phyloP scores from a whole-genome alignment of 139 green algal species.

The Chlamydomonas schloesseri region DNA sequence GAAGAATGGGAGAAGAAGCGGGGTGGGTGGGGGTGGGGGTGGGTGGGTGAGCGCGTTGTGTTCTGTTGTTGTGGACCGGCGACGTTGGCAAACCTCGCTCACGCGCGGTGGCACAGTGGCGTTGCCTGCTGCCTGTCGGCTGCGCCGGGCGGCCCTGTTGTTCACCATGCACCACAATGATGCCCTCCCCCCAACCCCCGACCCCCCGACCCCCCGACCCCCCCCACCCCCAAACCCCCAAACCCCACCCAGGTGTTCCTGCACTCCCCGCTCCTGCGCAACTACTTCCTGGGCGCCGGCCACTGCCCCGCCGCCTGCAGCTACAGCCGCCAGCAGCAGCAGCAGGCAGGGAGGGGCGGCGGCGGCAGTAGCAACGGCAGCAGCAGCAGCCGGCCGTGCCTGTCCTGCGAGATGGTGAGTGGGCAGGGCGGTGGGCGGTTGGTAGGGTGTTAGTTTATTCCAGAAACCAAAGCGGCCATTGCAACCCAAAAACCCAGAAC shows the following conservation, averaged over 20 bases:
- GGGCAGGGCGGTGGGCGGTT: background rate
- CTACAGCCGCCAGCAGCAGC: background rate
- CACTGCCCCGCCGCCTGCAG: constrained; percentile 69
- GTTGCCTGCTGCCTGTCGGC: too few species aligned
- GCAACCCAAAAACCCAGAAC: too few species aligned
- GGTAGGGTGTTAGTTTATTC: too few species aligned
- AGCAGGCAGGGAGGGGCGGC: background rate
- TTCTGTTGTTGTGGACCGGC: too few species aligned
- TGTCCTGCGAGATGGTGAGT: constrained; percentile 82
- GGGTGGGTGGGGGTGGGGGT: background rate
- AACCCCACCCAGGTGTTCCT: constrained; percentile 78
- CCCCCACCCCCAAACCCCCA: background rate
- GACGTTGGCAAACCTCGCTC: too few species aligned
- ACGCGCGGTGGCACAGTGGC: too few species aligned
- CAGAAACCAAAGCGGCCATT: too few species aligned
- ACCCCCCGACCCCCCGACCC: too few species aligned
- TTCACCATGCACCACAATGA: too few species aligned
- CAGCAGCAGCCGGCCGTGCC: constrained; percentile 57
- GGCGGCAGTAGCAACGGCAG: background rate
- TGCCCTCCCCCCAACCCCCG: too few species aligned
- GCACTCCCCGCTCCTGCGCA: constrained; percentile 80
- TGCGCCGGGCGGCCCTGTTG: too few species aligned
- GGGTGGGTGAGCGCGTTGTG: background rate
- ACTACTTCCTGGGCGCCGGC: constrained; percentile 80
- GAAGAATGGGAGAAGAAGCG: too few species aligned